Evolutionary conservation across 2,329 filamentous ascomycete species (phyloP).

Genomic region (Verticillium albo-atrum): DNA sequence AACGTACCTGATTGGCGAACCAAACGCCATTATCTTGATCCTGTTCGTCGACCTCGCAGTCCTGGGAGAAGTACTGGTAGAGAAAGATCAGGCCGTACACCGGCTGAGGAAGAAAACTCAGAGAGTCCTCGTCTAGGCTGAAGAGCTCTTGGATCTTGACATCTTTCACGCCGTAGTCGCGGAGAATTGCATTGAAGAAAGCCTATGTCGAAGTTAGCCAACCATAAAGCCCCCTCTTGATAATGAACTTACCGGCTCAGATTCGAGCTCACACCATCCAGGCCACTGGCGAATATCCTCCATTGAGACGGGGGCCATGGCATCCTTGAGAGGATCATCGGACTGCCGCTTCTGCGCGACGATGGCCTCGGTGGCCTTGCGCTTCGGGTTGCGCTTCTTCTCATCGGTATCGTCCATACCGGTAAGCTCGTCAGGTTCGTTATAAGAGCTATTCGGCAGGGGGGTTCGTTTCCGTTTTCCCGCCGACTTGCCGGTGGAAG

Average conservation of each 20-base stretch:
- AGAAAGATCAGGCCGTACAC: conserved; percentile 87
- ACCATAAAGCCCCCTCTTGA: not conserved
- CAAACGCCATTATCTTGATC: conserved; percentile 61
- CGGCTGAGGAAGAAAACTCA: conserved; percentile 65
- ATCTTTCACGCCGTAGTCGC: conserved; percentile 69
- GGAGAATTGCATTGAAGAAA: conserved; percentile 81
- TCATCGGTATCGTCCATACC: conserved; percentile 5
- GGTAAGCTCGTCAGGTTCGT: not conserved
- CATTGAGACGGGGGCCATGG: conserved; percentile 41
- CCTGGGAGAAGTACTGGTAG: conserved; percentile 62
- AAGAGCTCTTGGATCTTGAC: conserved; percentile 75
- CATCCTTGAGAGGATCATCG: conserved; percentile 39
- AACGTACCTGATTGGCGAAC: conserved; percentile 84
- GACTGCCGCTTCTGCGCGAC: conserved; percentile 16
- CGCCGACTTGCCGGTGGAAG: not conserved
- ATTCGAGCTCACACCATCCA: conserved; percentile 82
- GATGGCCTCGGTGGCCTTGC: conserved; percentile 33
- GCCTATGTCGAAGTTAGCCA: conserved; percentile 41
- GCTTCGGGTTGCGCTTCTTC: conserved; percentile 35
- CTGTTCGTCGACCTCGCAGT: conserved; percentile 48
- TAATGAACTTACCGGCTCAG: conserved; percentile 64
- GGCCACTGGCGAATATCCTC: conserved; percentile 59
- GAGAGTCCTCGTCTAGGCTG: conserved; percentile 61
- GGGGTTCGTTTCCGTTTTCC: not conserved
- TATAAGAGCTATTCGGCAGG: not conserved